phyloP scores from a whole-genome alignment of 2,329 filamentous ascomycete species.

The Apiospora marii region DNA sequence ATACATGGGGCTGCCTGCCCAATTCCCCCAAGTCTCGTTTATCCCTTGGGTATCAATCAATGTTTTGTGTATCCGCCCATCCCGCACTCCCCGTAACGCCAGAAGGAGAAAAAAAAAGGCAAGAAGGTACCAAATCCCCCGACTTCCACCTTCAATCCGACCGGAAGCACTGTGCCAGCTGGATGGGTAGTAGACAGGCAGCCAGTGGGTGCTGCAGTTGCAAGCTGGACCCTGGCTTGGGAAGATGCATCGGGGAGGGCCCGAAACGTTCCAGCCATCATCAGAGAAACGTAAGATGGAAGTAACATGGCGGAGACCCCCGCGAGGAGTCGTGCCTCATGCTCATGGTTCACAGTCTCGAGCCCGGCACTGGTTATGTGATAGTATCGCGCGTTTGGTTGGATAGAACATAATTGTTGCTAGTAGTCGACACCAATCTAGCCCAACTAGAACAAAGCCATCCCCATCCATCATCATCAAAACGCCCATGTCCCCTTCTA shows the following conservation, averaged over 20 bases:
- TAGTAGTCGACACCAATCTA: conserved; percentile 23
- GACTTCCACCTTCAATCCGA: neutral
- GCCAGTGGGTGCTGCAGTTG: too few relatives aligned
- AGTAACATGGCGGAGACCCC: neutral
- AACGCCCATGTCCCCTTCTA: neutral
- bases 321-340: neutral
- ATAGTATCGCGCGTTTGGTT: neutral
- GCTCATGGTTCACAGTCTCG: neutral
- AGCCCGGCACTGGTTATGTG: neutral
- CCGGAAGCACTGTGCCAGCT: neutral
- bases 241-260: neutral
- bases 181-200: neutral
- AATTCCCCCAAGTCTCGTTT: neutral
- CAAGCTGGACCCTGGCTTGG: neutral
- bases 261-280: neutral
- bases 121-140: neutral
- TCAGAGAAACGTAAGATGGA: neutral
- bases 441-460: conserved; percentile 7
- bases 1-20: too few relatives aligned
- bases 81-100: neutral
- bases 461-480: neutral
- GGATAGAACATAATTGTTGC: conserved; percentile 24
- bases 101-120: too few relatives aligned
- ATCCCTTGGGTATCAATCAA: conserved; percentile 2
- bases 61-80: neutral